Base-by-base conservation (phyloP, 352 stramenopile genomes). In the Globisporangium rhizosaccharum region DNA sequence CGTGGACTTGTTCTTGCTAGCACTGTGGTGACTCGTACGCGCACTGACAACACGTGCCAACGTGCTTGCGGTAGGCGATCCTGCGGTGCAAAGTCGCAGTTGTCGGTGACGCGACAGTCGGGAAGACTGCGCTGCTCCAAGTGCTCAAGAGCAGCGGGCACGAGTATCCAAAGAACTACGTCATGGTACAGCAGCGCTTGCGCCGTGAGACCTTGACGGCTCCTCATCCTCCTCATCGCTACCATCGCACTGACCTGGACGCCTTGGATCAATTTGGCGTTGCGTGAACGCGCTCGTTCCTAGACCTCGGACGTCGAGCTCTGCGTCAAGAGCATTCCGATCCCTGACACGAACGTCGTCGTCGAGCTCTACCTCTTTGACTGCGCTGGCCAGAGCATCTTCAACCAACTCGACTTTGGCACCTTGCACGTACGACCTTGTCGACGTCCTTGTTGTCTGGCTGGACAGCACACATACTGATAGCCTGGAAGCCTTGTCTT, bases 281-380 rank as follows among this genome's bases (percentile, higher is more conserved):
- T 33, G 28, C 28, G 28, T 23, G 23, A 23, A 23, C 23, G 23
- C 23, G 23, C 44, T 48, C 20, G n/a, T 5, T 37, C 10, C 18
- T 17, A 96, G 86, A 98, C 92, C 2, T 95, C 88, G 18, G 78
- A 83, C 51, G 85, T 96, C 8, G 92, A 98, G 62, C 85, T 98
- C 23, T 75, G 73, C 56, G 90, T 97, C 33, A 97, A 97, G 71
- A 87, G 79, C 65, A 75, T 97, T 15, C 73, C 76, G 33, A 95
- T 97, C 57, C 80, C 85, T 8, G 82, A 97, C 56, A 90, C 85
- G 41, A 96, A 97, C 61, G 75, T 87, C 28, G 69, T 95, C 8
- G 90, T 98, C 33, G 92, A 98, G 70, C 79, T 97, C n/a, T 97
- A 96, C 56, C 64, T 98, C 11, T 96, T 97, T 47, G 92, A 98